Evolutionary conservation across 306 rosid species (phyloP), one percentile per base, ranked within the genome.

Genomic region (Crataegus laevigata): DNA sequence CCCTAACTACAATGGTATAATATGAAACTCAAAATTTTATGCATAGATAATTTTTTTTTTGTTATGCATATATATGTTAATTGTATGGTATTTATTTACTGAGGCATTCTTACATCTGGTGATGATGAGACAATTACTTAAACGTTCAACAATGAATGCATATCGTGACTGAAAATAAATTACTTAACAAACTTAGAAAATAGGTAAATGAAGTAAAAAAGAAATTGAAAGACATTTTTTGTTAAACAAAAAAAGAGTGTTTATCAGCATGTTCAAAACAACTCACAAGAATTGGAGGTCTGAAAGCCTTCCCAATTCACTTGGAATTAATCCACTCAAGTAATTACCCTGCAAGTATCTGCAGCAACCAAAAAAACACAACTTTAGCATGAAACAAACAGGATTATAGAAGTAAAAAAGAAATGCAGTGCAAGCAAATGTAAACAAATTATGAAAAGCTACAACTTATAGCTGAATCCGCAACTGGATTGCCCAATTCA

Each of bases 291-390:
- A 77, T 82, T 86, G 75, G 71, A 96, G 93, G 77, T 77, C 92
- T 19, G 88, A 85, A 72, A 96, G 96, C 75, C 82, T 87, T 85
- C 99, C 98, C 77, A 92, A 74, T 81, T 92, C 98, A 78, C 76
- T 82, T 77, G 99, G 98, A 82, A 96, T 88, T 45, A 55, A 34
- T 64, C 98, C 98, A 71, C 97, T 85, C n/a, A 96, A 87, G 84
- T 92, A 96, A 92, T 96, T 92, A 77, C 93, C 93, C 91, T 96
- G 99, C 87, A 94, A 88, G 82, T 78, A 90, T 83, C 99, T 94
- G 93, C 76, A 78, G 51, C 85, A 72, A 69, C 58, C 72, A 75
- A 76, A 74, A 36, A 70, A 38, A 77, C 66, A 75, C 78, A 70
- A 58, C 66, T 70, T 36, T 62, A 63, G 50, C 28, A 82, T 32